Percentiles rank a stretch among this genome's conserved stretches.
Evolutionary conservation across 306 rosid species (phyloP).

Genomic region (Vigna mungo): DNA sequence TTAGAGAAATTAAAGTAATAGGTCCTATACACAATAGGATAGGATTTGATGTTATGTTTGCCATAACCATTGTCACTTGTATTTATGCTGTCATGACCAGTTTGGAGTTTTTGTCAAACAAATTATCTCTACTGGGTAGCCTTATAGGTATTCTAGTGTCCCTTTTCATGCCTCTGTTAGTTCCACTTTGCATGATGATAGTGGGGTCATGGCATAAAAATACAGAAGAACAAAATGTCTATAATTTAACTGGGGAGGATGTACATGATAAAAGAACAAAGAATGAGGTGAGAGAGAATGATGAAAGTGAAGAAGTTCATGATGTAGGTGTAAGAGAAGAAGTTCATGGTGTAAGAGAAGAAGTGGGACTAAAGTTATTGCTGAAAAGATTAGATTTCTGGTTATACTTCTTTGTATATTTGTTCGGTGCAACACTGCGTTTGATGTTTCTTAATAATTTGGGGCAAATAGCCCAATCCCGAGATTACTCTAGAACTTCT

Average conservation of each 20-base stretch:
- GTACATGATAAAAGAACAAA: conserved; percentile 30
- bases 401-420: conserved; percentile 69
- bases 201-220: conserved; percentile 40
- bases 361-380: conserved; percentile 71
- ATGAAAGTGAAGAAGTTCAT: conserved; percentile 1
- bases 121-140: conserved; percentile 44
- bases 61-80: conserved; percentile 69
- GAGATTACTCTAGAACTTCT: conserved; percentile 58
- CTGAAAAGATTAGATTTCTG: conserved; percentile 74
- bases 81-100: conserved; percentile 65
- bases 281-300: conserved; percentile 10
- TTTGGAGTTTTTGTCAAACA: conserved; percentile 47
- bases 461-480: conserved; percentile 87
- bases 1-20: conserved; percentile 42
- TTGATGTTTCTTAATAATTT: conserved; percentile 75
- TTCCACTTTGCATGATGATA: conserved; percentile 52
- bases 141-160: conserved; percentile 53
- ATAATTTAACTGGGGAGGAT: conserved; percentile 54
- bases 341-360: conserved; percentile 53
- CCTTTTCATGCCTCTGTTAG: conserved; percentile 52
- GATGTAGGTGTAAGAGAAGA: not conserved
- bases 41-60: conserved; percentile 68
- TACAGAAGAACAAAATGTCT: conserved; percentile 54
- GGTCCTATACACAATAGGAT: conserved; percentile 30
- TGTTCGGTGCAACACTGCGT: conserved; percentile 75